Base-by-base conservation (phyloP, 352 stramenopile species). In the Globisporangium perplexum region DNA sequence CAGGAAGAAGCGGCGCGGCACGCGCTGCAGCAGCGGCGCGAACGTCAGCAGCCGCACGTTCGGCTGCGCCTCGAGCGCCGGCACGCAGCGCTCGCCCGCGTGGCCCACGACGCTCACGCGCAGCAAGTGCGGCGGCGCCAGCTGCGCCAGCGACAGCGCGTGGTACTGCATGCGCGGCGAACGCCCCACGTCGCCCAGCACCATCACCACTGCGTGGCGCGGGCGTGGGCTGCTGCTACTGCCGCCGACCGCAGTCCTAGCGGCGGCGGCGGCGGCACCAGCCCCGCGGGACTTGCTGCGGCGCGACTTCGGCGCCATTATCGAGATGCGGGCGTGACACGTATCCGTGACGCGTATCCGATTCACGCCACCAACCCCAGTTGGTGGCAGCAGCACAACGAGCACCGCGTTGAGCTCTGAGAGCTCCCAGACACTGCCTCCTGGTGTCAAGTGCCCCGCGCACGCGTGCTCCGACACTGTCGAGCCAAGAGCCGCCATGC, bases 111-210 rank as follows among this genome's bases (percentile, higher is more conserved):
- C 68, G 41, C 90, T 96, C 48, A 97, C 87, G 39, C 39, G 39
- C 17, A 43, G 38, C 22, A 60, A 71, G 55, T 87, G 57, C 6
- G 57, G 57, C 30, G 77, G 63, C 24, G 72, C 70, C 60, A 86
- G 66, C 15, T 90, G 69, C 20, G 97, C 83, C 12, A 99, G 71
- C 18, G 95, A 99, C 33, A 98, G 59, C 36, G 94, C 89, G 69
- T 99, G 97, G 71, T 99, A 99, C 72, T 99, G 97, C 97, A 99
- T 99, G 20, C 97, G 88, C 47, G 97, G 97, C 57, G 92, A 98
- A 62, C 97, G 83, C 7, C 97, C 97, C 1, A 99, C 74, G 64
- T 98, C 94, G 20, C 94, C 94, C 20, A 98, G 73, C 35, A 98
- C 94, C 68, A 98, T 74, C 43, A 98, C 89, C 11, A 96, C 72